These are phyloP conservation scores for Coleophoma eucalyptorum DNA, from an alignment of 2,329 filamentous ascomycete species.

Conservation along the genomic window DNA sequence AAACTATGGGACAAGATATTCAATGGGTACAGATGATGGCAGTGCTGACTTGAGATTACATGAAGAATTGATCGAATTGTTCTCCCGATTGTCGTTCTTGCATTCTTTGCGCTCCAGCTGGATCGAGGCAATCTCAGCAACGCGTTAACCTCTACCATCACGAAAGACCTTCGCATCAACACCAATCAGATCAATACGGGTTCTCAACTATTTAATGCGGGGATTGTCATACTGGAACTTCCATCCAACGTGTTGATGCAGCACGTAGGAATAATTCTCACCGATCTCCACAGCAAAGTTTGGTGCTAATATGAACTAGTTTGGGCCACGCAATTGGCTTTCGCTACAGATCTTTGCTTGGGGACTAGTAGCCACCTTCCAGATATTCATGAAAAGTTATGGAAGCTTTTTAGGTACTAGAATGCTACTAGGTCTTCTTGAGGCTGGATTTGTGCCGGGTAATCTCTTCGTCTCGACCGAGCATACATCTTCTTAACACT, in stretches of 20 bases:
- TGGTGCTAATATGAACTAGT: neutral
- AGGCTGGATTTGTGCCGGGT: neutral
- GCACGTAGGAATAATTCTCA: neutral
- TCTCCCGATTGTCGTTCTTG: constrained; percentile 27
- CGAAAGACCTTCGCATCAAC: constrained; percentile 41
- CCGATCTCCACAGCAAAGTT: neutral
- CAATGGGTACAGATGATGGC: too few relatives aligned
- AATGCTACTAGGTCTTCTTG: neutral
- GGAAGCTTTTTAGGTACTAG: neutral
- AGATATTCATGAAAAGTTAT: constrained; percentile 36
- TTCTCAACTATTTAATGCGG: neutral
- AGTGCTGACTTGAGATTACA: neutral
- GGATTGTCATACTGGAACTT: neutral
- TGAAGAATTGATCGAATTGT: neutral
- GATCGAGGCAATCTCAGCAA: constrained; percentile 54
- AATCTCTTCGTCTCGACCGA: neutral
- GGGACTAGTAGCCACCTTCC: constrained; percentile 25
- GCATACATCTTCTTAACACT: neutral
- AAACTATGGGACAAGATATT: too few relatives aligned
- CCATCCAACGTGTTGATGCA: neutral
- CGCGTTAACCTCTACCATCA: constrained; percentile 57
- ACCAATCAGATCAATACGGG: constrained; percentile 25
- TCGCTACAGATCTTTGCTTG: constrained; percentile 26
- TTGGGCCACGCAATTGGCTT: constrained; percentile 18
- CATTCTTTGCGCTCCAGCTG: constrained; percentile 56